Evolutionary conservation across 345 rosid genomes (phyloP), one percentile per base, ranked within the genome.

Genomic region (Physaria fendleri): DNA sequence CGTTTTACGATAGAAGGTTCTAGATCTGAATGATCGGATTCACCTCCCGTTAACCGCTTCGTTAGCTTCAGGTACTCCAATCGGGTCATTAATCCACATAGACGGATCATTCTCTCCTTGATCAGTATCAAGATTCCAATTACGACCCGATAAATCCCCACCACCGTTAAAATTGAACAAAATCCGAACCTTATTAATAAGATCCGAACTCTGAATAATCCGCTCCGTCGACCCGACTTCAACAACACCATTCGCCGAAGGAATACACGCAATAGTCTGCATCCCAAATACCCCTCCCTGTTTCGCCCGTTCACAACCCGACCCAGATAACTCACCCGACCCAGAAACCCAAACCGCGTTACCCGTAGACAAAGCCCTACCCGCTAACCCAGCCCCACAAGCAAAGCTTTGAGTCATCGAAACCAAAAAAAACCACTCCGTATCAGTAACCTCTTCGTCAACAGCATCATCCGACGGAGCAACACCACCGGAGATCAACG

Each of bases 361-460:
- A 6, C 79, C 77, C 44, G 66, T 75, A 18, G 77, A 74, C n/a
- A 85, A 74, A 17, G 95, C 95, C 61, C 79, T 90, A 2, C 95
- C 96, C 3, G 95, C 96, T 10, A 93, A 66, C 5, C 95, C 95
- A 12, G 74, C 20, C n/a, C 95, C 94, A 65, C 73, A 78, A 40
- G 82, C 77, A 28, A 93, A 93, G 8, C 90, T 80, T 66, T 87
- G 95, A 13, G 95, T 93, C 99, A 93, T 93, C 13, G 97, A 89
- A 32, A 93, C 83, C 58, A 93, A 79, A 71, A 86, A 89, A 72
- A 92, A 92, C 98, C 98, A 92, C 75, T 92, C 98, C 0, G 97
- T 89, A 62, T 93, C 99, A 13, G 99, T 87, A 29, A 93, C 99
- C 38, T 93, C 99, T 56, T 93, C 97, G 17, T 93, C 97, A 14